Conservation (phyloP, 139 green algal genomes). For the Chlorella vulgaris region DNA sequence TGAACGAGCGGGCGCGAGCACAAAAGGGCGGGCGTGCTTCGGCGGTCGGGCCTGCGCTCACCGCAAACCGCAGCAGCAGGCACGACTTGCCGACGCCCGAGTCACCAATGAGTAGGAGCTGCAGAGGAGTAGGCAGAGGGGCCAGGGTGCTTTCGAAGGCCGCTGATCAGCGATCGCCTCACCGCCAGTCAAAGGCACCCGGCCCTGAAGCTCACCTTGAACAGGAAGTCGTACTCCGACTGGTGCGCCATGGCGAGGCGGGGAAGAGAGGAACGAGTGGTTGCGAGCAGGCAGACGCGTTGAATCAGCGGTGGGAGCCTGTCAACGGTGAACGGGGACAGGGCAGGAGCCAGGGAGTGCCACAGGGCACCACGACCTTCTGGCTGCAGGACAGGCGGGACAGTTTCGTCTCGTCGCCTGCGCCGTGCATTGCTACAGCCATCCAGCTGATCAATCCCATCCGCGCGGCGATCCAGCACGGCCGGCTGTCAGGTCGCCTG, state of each 20-base stretch:
- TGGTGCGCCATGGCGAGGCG: constrained; percentile 33
- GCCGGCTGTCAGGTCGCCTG: too few relatives aligned
- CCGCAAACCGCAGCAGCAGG: constrained; percentile 94
- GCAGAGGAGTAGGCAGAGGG: constrained; percentile 33
- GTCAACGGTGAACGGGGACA: background rate
- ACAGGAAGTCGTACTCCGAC: constrained; percentile 85
- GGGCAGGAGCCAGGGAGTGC: background rate
- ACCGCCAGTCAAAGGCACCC: constrained; percentile 3
- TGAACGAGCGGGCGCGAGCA: background rate
- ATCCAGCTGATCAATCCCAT: too few relatives aligned
- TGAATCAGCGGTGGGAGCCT: too few relatives aligned
- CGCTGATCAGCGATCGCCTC: background rate
- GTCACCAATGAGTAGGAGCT: constrained; percentile 96
- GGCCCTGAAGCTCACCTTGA: constrained; percentile 72
- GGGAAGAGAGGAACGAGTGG: background rate
- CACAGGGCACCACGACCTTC: too few relatives aligned
- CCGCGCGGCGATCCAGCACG: too few relatives aligned
- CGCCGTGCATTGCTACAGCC: too few relatives aligned
- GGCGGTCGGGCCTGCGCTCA: too few relatives aligned
- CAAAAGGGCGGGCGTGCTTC: too few relatives aligned
- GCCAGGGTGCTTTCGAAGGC: background rate
- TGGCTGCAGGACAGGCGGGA: too few relatives aligned
- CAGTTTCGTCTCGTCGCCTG: too few relatives aligned
- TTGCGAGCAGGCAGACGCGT: too few relatives aligned
- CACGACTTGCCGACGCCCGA: constrained; percentile 97